A percentile compares a stretch with the other conserved stretches of the same genome.
These are phyloP conservation scores for Colletotrichum kahawae DNA, from an alignment of 2,329 filamentous ascomycete species.

Conservation along the genomic window DNA sequence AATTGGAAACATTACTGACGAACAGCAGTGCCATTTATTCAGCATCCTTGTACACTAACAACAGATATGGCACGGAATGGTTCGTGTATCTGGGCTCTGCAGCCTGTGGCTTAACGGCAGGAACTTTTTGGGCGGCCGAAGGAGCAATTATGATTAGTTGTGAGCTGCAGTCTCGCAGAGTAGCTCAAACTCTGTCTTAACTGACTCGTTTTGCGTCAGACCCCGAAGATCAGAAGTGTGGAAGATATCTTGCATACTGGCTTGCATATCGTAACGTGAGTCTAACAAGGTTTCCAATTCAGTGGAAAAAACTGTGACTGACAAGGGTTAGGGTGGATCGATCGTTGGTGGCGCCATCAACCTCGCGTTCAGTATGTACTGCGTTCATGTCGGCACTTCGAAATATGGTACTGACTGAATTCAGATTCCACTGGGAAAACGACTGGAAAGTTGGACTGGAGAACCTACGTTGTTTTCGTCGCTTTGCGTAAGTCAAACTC, in stretches of 20 bases:
- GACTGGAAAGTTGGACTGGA: not conserved
- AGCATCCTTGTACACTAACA: slow-evolving; percentile 41
- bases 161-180: not conserved
- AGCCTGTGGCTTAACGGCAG: slow-evolving; percentile 26
- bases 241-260: not conserved
- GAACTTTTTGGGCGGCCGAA: slow-evolving; percentile 28
- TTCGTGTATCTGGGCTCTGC: slow-evolving; percentile 27
- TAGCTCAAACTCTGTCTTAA: not conserved
- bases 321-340: not conserved
- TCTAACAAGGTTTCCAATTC: not conserved
- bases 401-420: not conserved
- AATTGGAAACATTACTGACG: accelerated
- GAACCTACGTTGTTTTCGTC: not conserved
- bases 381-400: accelerated
- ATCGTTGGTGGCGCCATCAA: slow-evolving; percentile 3
- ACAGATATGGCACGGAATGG: slow-evolving; percentile 28
- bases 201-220: not conserved
- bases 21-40: slow-evolving; percentile 30
- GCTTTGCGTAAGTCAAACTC: not conserved
- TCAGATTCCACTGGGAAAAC: not conserved
- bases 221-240: not conserved
- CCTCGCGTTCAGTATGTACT: not conserved
- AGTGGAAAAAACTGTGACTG: not conserved
- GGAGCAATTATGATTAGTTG: slow-evolving; percentile 30
- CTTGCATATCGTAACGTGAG: not conserved